Percentiles rank a stretch among this genome's conserved stretches.
These are phyloP conservation scores for Colletotrichum scovillei DNA, from an alignment of 2,329 filamentous ascomycete genomes.

Conservation along the genomic window DNA sequence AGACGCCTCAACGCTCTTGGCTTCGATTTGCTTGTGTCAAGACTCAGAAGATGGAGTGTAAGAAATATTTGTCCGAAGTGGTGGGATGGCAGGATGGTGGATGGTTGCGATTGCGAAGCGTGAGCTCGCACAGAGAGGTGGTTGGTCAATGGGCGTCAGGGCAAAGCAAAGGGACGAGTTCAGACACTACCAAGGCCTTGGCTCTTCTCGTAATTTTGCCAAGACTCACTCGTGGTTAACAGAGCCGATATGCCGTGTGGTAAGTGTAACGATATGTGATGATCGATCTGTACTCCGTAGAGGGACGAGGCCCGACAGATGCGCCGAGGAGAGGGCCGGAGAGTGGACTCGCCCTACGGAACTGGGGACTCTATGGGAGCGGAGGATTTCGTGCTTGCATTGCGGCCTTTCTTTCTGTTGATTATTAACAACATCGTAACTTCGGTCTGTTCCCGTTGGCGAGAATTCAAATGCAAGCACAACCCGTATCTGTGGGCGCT, in stretches of 20 bases:
- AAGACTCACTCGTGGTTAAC: too few relatives aligned
- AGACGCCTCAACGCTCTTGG: not conserved
- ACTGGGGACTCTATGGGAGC: not conserved
- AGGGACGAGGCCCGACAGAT: not conserved
- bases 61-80: not conserved
- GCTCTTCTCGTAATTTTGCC: not conserved
- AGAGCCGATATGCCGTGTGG: not conserved
- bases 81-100: slow-evolving; percentile 4
- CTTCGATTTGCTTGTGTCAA: not conserved
- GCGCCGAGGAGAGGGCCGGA: not conserved
- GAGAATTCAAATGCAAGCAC: not conserved
- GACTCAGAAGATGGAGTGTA: not conserved
- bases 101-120: not conserved
- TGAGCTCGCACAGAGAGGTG: not conserved
- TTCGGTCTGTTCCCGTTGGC: not conserved
- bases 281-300: not conserved
- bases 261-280: too few relatives aligned
- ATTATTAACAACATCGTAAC: not conserved
- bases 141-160: slow-evolving; percentile 9
- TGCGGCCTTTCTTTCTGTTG: not conserved
- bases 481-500: not conserved
- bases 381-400: not conserved
- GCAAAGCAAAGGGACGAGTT: not conserved
- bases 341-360: not conserved
- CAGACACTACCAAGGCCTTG: not conserved